phyloP scores from a whole-genome alignment of 345 rosid genomes.

The Populus alba region DNA sequence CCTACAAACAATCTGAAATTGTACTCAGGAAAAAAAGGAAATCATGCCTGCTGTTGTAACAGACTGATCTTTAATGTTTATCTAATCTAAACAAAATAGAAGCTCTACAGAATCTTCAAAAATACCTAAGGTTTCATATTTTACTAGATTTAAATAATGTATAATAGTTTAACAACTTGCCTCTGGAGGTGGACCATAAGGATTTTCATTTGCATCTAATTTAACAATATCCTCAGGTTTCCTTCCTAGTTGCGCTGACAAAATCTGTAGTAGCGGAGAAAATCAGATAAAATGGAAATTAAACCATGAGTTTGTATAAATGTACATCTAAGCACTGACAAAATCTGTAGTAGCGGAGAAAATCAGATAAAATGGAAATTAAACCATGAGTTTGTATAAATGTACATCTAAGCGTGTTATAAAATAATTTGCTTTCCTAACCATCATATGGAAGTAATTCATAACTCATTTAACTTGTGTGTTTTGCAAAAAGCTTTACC shows the following conservation, averaged over 20 bases:
- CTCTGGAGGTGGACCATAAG: constrained; percentile 99
- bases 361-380: not conserved
- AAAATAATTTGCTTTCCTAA: not conserved
- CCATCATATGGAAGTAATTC: not conserved
- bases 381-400: not conserved
- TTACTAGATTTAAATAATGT: not conserved
- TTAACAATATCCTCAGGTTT: constrained; percentile 93
- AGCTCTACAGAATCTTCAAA: not conserved
- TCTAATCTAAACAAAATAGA: not conserved
- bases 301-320: not conserved
- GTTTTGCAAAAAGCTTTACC: not conserved
- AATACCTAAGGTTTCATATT: not conserved
- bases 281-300: not conserved
- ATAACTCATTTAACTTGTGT: not conserved
- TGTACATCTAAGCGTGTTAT: not conserved
- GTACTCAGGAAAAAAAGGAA: constrained; percentile 20
- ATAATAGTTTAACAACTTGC: constrained; percentile 38
- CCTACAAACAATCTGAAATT: constrained; percentile 58
- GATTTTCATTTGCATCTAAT: constrained; percentile 97
- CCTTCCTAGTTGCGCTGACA: constrained; percentile 78
- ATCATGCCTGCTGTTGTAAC: not conserved
- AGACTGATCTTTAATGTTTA: not conserved
- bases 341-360: constrained; percentile 41
- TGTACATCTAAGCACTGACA: constrained; percentile 40
- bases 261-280: constrained; percentile 41